phyloP scores from a whole-genome alignment of 352 stramenopile genomes.

The Phytopythium delawarense region DNA sequence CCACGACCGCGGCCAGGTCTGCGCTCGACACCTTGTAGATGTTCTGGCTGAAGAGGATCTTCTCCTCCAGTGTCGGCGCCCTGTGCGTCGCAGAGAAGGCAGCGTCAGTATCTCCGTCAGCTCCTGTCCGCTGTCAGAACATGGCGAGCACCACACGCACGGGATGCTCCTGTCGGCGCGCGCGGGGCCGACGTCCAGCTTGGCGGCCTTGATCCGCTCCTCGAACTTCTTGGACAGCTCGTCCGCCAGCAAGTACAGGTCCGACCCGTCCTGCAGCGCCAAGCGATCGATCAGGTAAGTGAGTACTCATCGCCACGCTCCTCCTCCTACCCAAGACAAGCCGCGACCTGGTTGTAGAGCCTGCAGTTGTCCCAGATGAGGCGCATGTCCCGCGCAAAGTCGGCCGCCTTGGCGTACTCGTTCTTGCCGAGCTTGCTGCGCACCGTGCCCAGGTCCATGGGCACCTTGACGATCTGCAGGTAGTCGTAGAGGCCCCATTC shows the following conservation, averaged over 20 bases:
- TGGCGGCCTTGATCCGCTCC: constrained; percentile 79
- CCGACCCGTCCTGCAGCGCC: constrained; percentile 62
- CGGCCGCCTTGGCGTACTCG: constrained; percentile 81
- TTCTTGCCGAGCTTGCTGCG: constrained; percentile 70
- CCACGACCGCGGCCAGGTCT: constrained; percentile 70
- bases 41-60: constrained; percentile 86
- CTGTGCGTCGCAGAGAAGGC: constrained; percentile 28
- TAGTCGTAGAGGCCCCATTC: constrained; percentile 91
- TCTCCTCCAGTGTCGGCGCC: constrained; percentile 73
- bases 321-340: no score
- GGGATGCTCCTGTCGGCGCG: constrained; percentile 65
- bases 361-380: constrained; percentile 87
- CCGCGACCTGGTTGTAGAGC: constrained; percentile 69
- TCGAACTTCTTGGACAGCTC: constrained; percentile 88
- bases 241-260: constrained; percentile 81
- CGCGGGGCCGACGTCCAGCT: constrained; percentile 68
- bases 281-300: background rate
- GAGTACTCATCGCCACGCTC: background rate
- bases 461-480: constrained; percentile 87
- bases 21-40: constrained; percentile 84
- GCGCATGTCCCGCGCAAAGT: constrained; percentile 82
- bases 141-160: constrained; percentile 23
- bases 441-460: constrained; percentile 91
- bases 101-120: background rate
- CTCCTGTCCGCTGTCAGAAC: no score